Base-by-base conservation (phyloP, 2,329 filamentous ascomycete species). In the Verticillium nonalfalfae region DNA sequence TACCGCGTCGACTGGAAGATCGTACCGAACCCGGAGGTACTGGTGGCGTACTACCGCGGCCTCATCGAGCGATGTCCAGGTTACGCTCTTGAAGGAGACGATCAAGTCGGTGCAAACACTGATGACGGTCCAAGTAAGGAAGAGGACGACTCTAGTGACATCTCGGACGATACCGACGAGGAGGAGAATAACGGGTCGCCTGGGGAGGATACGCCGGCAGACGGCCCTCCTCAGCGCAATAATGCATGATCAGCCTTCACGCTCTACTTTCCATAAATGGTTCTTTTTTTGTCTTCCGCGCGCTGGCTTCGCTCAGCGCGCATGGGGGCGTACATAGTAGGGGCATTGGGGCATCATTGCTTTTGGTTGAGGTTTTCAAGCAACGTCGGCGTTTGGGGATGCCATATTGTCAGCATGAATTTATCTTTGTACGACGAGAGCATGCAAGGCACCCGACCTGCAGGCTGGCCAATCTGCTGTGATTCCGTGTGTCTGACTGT, bases 1-100 rank as follows among this genome's bases (percentile, higher is more conserved):
- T 92, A 93, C 71, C 84, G 91, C 59, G 90, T 99, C 34, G 91
- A 97, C 70, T 99, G 95, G 94, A 91, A 90, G 70, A 99, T 99
- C 67, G 93, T 99, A 3, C 95, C 95, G 5, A 93, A 96, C 70
- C 93, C 95, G 1, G 95, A 98, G 72, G 90, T 96, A 2, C 79
- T 99, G 54, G 91, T 93, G 33, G 93, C 96, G 61, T 99, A 99
- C 73, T 99, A 98, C 74, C 85, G 86, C 63, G 94, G 91, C 58
- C 78, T 99, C 38, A 90, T 98, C 36, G 91, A 86, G 66, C 80
- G 86, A 13, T 83, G 82, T 35, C 79, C 81, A 0, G 82, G 81
- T 7, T 89, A 87, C 66, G 71, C 72, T 31, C 71, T 88, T 9
- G 79, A 85, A 65, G 45, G 58, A 6, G 73, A 72, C 18, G 74